A percentile compares a stretch with the other conserved stretches of the same genome.
These are phyloP conservation scores for Fusarium albosuccineum DNA, from an alignment of 2,329 filamentous ascomycete species.

Conservation along the genomic window DNA sequence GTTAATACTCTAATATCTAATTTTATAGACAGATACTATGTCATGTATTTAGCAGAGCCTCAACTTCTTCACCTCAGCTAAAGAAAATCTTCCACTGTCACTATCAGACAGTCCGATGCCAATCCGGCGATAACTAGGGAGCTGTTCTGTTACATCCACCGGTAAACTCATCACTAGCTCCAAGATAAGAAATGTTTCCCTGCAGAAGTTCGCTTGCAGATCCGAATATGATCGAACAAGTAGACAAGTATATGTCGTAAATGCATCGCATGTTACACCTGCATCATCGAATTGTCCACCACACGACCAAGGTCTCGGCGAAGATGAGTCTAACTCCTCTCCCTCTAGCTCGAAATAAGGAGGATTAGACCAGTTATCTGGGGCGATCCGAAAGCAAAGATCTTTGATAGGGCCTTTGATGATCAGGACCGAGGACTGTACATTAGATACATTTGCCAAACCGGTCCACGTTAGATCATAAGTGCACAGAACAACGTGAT, in stretches of 20 bases:
- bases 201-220: background rate
- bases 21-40: background rate
- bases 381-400: conserved; percentile 4
- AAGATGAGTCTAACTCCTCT: background rate
- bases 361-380: background rate
- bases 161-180: background rate
- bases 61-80: background rate
- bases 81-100: background rate
- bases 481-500: background rate
- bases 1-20: too few species aligned
- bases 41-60: background rate
- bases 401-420: background rate
- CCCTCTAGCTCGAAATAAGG: background rate
- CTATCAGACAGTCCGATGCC: background rate
- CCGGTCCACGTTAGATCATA: background rate
- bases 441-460: background rate
- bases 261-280: background rate
- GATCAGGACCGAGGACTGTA: background rate
- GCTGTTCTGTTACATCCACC: background rate
- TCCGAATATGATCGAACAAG: background rate
- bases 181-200: conserved; percentile 9
- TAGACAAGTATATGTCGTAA: conserved; percentile 9
- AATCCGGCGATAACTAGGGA: background rate
- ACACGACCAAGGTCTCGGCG: conserved; percentile 13
- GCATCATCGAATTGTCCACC: conserved; percentile 9